Evolutionary conservation across 2,329 filamentous ascomycete genomes (phyloP).

Genomic region (Chalaropsis thielavioides): DNA sequence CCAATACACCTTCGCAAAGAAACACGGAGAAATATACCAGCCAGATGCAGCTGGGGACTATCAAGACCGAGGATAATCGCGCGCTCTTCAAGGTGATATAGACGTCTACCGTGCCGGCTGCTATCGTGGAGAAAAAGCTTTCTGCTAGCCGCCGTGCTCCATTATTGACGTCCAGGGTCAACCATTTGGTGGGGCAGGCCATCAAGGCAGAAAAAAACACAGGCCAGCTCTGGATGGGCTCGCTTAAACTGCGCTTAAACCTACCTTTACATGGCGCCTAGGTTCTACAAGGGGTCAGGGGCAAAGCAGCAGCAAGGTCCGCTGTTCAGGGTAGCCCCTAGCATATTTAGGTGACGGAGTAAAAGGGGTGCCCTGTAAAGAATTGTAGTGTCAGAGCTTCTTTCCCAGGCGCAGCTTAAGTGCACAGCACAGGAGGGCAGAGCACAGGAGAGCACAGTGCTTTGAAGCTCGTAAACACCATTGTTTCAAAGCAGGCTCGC

Average conservation of each 20-base stretch:
- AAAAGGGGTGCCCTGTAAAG: not conserved
- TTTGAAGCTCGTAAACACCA: conserved; percentile 3
- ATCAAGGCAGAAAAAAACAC: not conserved
- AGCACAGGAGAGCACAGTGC: not conserved
- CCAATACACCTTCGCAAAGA: not conserved
- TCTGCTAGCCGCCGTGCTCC: conserved; percentile 11
- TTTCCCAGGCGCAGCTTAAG: not conserved
- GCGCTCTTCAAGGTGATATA: not conserved
- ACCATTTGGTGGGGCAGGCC: conserved; percentile 14
- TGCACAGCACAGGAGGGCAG: not conserved
- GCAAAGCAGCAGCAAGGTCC: not conserved
- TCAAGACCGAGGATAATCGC: not conserved
- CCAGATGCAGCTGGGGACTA: not conserved
- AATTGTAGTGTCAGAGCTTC: not conserved
- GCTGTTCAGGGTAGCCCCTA: not conserved
- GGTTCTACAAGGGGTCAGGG: not conserved
- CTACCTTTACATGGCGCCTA: not conserved
- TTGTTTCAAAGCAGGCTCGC: conserved; percentile 6
- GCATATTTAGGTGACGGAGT: not conserved
- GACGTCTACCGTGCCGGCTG: conserved; percentile 4
- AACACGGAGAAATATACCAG: not conserved
- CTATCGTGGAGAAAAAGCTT: conserved; percentile 15
- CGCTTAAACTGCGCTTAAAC: conserved; percentile 5
- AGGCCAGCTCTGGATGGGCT: not conserved
- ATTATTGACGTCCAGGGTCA: not conserved